Evolutionary conservation across 1,284 basidiomycete species (phyloP), one percentile per base, ranked within the genome.

Genomic region (Moesziomyces sp.): DNA sequence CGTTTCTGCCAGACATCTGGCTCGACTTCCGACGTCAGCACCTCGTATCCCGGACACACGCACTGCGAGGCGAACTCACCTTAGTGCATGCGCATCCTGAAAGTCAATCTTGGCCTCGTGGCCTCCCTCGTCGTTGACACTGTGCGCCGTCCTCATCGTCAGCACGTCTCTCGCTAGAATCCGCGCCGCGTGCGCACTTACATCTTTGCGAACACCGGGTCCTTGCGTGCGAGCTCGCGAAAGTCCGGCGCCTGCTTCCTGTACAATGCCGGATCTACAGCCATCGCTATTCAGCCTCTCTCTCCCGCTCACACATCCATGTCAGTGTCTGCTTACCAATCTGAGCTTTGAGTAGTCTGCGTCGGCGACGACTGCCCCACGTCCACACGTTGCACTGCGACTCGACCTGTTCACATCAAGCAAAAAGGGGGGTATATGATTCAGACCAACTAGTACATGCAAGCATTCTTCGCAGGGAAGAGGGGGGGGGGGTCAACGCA

Each of bases 31-130:
- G 18, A 42, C 10, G 18, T 26, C 23, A 53, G 18, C 52, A 30
- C 18, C 49, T 38, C 13, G 11, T n/a, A 3, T 7, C 24, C 4
- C 7, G 24, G 40, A 23, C 11, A 28, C 16, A 43, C 14, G 18
- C 7, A 9, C 1, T 8, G 9, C 40, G 1, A 14, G 40, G 10
- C 7, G 13, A 4, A 54, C 58, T 21, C 45, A 65, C 55, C 64
- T 51, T 5, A 74, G 65, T 3, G 71, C 65, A 7, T 42, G 23
- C 2, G 71, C 52, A 51, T 69, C 55, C 19, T 68, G 71, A 43
- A 74, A 74, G 24, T 74, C 71, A 18, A 74, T 16, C 46, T 69
- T 69, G 38, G 65, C 71, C 33, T 73, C 70, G 46, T 56, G 65
- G 11, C 70, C 70, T 6, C 70, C 60, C 9, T 64, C 51, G 24